These are phyloP conservation scores for Penicillium sp. DNA, from an alignment of 2,329 filamentous ascomycete genomes.

Conservation along the genomic window DNA sequence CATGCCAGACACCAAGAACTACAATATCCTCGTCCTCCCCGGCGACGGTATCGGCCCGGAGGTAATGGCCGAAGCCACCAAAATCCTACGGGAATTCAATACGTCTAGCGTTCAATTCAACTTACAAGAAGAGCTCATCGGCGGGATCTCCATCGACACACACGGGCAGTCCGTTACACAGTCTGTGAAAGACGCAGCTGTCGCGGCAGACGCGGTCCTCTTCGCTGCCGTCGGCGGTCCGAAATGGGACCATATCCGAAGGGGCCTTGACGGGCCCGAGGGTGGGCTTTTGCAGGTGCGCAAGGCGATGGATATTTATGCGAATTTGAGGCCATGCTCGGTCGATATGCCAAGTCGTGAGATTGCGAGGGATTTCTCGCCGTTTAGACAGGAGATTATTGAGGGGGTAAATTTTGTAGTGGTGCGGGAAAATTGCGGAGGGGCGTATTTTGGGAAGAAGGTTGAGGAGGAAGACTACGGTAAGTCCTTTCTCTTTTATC, in stretches of 20 bases:
- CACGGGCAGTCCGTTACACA: conserved; percentile 77
- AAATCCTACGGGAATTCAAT: conserved; percentile 77
- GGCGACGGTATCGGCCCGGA: conserved; percentile 20
- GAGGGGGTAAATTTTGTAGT: conserved; percentile 80
- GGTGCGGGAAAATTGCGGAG: conserved; percentile 49
- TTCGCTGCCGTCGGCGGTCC: conserved; percentile 90
- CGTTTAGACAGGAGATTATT: conserved; percentile 80
- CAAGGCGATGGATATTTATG: conserved; percentile 86
- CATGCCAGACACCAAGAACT: background rate
- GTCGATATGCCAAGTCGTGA: conserved; percentile 77
- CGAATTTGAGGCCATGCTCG: conserved; percentile 79
- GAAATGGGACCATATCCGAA: conserved; percentile 75
- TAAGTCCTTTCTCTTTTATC: conserved; percentile 55
- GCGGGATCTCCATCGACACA: conserved; percentile 84
- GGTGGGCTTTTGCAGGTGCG: conserved; percentile 84
- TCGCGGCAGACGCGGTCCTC: conserved; percentile 81
- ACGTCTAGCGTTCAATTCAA: conserved; percentile 43
- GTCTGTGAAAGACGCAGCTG: conserved; percentile 76
- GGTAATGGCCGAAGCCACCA: conserved; percentile 48
- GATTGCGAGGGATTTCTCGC: conserved; percentile 76
- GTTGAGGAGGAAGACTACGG: conserved; percentile 44
- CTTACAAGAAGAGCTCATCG: conserved; percentile 76
- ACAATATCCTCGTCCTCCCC: conserved; percentile 18
- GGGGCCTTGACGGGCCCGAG: conserved; percentile 78
- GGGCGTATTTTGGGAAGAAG: conserved; percentile 49